Evolutionary conservation across 495 filamentous ascomycete genomes (phyloP).

Genomic region (Hyphodiscus hymeniophilus): DNA sequence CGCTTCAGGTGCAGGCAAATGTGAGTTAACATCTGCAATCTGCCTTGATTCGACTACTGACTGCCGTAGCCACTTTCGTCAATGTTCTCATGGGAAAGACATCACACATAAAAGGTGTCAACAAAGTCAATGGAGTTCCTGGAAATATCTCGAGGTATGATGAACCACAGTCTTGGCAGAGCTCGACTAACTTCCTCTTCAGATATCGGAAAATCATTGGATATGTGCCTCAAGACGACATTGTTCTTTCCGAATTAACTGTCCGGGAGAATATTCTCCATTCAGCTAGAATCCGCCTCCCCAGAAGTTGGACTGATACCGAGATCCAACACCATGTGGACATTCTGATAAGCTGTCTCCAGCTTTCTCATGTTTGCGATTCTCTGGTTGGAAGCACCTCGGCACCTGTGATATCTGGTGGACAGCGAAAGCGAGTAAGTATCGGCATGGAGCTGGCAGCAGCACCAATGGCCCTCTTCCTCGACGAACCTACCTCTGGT

Average conservation of each 20-base stretch:
- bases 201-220: conserved; percentile 46
- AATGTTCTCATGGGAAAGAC: conserved; percentile 46
- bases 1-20: conserved; percentile 61
- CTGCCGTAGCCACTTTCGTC: conserved; percentile 32
- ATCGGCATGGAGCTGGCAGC: conserved; percentile 84
- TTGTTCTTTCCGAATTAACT: conserved; percentile 58
- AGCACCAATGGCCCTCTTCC: conserved; percentile 76
- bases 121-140: conserved; percentile 39
- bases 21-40: conserved; percentile 48
- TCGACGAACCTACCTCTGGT: conserved; percentile 89
- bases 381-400: conserved; percentile 60
- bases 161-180: background rate
- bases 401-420: conserved; percentile 69
- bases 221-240: conserved; percentile 58
- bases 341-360: conserved; percentile 61
- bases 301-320: conserved; percentile 50
- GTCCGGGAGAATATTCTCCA: conserved; percentile 63
- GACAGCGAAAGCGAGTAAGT: conserved; percentile 81
- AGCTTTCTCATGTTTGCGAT: conserved; percentile 64
- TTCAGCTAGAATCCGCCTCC: conserved; percentile 58
- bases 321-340: conserved; percentile 60
- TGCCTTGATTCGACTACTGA: background rate
- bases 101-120: conserved; percentile 32
- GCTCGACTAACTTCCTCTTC: conserved; percentile 12
- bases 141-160: conserved; percentile 28